Evolutionary conservation across 192 early-diverging fungal species (phyloP).

Genomic region (Piromyces finnis): DNA sequence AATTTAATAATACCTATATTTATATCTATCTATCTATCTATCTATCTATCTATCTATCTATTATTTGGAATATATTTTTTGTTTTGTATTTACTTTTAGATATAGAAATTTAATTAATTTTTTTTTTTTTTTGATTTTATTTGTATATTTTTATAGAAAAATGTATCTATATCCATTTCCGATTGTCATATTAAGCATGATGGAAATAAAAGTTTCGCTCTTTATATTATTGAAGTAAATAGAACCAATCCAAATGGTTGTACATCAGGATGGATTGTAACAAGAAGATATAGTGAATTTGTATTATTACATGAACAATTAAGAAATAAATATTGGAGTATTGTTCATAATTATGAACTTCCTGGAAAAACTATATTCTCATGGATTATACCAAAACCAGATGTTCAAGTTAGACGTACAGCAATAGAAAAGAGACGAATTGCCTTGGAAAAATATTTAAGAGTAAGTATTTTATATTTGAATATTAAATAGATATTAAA

Average conservation of each 20-base stretch:
- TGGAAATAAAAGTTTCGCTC: slow-evolving; percentile 25
- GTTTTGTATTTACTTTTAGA: too few relatives aligned
- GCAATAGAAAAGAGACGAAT: slow-evolving; percentile 42
- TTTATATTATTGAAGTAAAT: slow-evolving; percentile 55
- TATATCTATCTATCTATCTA: too few relatives aligned
- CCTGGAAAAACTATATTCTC: slow-evolving; percentile 44
- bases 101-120: neutral
- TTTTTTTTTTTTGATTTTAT: neutral
- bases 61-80: too few relatives aligned
- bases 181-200: slow-evolving; percentile 24
- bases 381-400: slow-evolving; percentile 10
- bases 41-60: too few relatives aligned
- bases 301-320: slow-evolving; percentile 56
- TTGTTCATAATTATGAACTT: slow-evolving; percentile 47
- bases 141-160: neutral
- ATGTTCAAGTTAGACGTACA: neutral
- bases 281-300: slow-evolving; percentile 72
- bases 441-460: slow-evolving; percentile 55
- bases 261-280: slow-evolving; percentile 54
- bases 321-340: slow-evolving; percentile 19
- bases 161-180: neutral
- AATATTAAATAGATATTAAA: too few relatives aligned
- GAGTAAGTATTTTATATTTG: slow-evolving; percentile 6
- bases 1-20: too few relatives aligned
- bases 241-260: slow-evolving; percentile 24